Base-by-base conservation (phyloP, 2,329 filamentous ascomycete species). In the Arthrobotrys pseudoclavata region DNA sequence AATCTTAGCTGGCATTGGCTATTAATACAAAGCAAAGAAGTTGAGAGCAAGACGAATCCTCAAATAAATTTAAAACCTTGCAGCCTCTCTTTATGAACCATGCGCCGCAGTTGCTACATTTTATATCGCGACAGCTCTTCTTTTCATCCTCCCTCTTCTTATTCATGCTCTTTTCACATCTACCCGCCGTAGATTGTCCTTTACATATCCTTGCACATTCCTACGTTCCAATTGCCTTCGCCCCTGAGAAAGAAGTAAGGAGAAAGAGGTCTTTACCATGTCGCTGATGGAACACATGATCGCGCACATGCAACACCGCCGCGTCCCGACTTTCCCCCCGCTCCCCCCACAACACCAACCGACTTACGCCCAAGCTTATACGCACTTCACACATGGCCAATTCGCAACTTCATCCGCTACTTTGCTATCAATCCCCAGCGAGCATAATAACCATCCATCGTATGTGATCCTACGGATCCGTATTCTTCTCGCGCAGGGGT, bases 271-370 rank as follows among this genome's bases (percentile, higher is more conserved):
- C 2, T 3, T 40, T 3, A 40, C 13, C 37, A 76, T 76, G 72
- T 63, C 72, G 42, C 20, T 76, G 42, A 76, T 76, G 72, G 66
- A 70, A 47, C 72, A 76, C 61, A 76, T 76, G 72, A 76, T 76
- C 50, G 72, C 72, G 66, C 72, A 76, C 66, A 76, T 76, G 72
- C 72, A 76, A 24, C 57, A 76, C 40, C 72, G 72, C 50, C 72
- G 66, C 57, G 72, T 76, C 4, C 72, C 72, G 7, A 55, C 66
- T 3, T 76, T 76, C 66, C 66, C 66, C 6, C 48, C 72, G n/a
- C 42, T 76, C n/a, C 72, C 72, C n/a, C 45, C 72, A 13, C 50
- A 68, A 24, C 72, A 76, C 50, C 66, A 60, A 26, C 66, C 72
- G 40, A 76, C 72, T 13, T 67, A 67, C 60, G 31, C 69, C 20